Base-by-base conservation (phyloP, 2,329 filamentous ascomycete species). In the Calonectria crousiana region DNA sequence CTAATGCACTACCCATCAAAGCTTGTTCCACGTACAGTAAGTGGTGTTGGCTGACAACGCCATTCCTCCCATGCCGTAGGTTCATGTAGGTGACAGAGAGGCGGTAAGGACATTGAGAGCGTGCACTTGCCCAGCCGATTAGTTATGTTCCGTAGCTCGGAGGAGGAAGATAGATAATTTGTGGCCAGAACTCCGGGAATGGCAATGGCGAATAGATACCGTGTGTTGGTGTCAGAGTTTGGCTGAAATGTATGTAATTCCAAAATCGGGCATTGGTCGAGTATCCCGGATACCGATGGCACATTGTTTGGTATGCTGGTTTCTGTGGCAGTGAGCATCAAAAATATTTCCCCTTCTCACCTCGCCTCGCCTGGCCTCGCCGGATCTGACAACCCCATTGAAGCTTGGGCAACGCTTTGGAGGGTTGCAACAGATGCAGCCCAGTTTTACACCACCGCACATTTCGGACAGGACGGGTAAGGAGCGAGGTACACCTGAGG, bases 311-410 rank as follows among this genome's bases (percentile, higher is more conserved):
- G 56, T 11, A 60, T 60, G 32, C 32, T 38, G 56, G 56, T 34
- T 14, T 23, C 23, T 23, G 20, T 36, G 56, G 32, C 32, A 34
- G 38, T 60, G n/a, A 16, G 56, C 56, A 60, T 2, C 60, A 38
- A 16, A 28, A 44, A 30, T 23, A 20, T 64, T 32, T 47, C 36
- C 38, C 60, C 60, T 47, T 47, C 56, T 5, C 23, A 18, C 36
- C 60, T 64, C 38, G 36, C 60, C 36, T 64, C 56, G 56, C 56
- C 56, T 62, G 56, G n/a, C 56, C n/a, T 62, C 60, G 60, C 60
- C 60, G 36, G 36, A 28, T 64, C 60, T 32, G 28, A 26, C 32
- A 60, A 23, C 56, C 56, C 56, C 13, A 38, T 60, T 60, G 56
- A 60, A 60, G 56, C 56, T 60, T 60, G 56, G 60, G 60, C 60